These are phyloP conservation scores for Nigrospora oryzae DNA, from an alignment of 2,329 filamentous ascomycete species.

Conservation along the genomic window DNA sequence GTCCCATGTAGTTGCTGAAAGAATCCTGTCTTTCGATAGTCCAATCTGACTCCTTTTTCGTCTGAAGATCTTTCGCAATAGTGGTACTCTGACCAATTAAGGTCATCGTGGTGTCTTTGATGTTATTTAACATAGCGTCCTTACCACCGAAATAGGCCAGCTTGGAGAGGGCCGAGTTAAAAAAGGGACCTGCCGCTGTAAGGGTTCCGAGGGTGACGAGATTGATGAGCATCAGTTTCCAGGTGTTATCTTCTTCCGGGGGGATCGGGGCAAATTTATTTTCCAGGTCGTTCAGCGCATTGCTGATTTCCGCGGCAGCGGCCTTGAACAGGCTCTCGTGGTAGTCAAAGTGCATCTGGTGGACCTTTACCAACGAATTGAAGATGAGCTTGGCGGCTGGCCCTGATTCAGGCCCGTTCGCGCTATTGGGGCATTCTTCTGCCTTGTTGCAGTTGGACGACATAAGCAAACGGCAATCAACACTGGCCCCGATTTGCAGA, in stretches of 20 bases:
- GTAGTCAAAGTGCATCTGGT: constrained; percentile 9
- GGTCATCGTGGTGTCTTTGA: constrained; percentile 15
- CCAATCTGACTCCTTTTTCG: constrained; percentile 11
- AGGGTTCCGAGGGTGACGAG: constrained; percentile 16
- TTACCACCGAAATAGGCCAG: constrained; percentile 9
- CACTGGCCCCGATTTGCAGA: too few relatives aligned
- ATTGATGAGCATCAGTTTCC: constrained; percentile 18
- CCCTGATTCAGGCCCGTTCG: constrained; percentile 3
- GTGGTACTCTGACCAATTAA: constrained; percentile 15
- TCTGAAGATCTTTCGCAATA: constrained; percentile 15
- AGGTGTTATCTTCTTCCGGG: constrained; percentile 11
- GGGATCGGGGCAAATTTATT: constrained; percentile 18
- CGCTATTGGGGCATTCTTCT: neutral
- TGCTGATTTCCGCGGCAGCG: constrained; percentile 7
- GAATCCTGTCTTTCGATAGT: constrained; percentile 11
- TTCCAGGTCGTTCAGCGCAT: constrained; percentile 11
- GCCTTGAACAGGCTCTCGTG: constrained; percentile 7
- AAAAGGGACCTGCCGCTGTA: constrained; percentile 13
- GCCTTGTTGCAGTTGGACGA: constrained; percentile 3
- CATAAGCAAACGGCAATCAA: too few relatives aligned
- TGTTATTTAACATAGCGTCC: constrained; percentile 7
- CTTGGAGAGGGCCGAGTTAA: constrained; percentile 15
- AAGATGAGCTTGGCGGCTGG: constrained; percentile 8
- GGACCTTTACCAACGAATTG: constrained; percentile 9
- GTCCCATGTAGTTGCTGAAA: constrained; percentile 18